These are phyloP conservation scores for Symbiotaphrina buchneri DNA, from an alignment of 495 filamentous ascomycete species.

Conservation along the genomic window DNA sequence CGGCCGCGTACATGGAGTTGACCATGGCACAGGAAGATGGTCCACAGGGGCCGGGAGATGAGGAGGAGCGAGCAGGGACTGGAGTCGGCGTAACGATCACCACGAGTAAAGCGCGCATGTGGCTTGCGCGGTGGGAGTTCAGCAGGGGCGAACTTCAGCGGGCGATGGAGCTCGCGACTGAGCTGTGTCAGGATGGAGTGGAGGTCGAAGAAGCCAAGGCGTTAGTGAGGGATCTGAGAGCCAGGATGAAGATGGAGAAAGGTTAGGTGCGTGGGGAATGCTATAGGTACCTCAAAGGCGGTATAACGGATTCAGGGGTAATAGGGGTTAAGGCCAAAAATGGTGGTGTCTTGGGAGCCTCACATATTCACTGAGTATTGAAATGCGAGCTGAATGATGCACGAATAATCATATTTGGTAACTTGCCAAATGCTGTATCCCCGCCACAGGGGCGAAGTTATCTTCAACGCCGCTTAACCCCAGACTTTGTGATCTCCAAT, in stretches of 20 bases:
- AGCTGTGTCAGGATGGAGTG: constrained; percentile 86
- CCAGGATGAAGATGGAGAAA: constrained; percentile 38
- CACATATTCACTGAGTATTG: too few species aligned
- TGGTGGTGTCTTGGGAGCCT: too few species aligned
- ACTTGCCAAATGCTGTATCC: too few species aligned
- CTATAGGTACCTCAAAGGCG: too few species aligned
- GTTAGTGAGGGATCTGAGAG: constrained; percentile 69
- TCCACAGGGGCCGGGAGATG: constrained; percentile 8
- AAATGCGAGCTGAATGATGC: too few species aligned
- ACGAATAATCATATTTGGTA: too few species aligned
- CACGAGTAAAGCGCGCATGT: constrained; percentile 81
- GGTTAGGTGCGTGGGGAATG: too few species aligned
- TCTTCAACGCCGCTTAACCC: too few species aligned
- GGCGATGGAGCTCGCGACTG: constrained; percentile 63
- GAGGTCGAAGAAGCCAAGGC: constrained; percentile 98
- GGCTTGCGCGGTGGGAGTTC: constrained; percentile 74
- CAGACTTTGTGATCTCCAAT: too few species aligned
- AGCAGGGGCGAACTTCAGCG: constrained; percentile 44
- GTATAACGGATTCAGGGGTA: too few species aligned
- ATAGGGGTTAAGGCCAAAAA: too few species aligned
- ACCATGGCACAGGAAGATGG: constrained; percentile 75
- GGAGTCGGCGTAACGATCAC: constrained; percentile 49
- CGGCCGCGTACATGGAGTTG: constrained; percentile 84
- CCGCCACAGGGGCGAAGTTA: too few species aligned
- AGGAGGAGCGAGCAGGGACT: constrained; percentile 1